These are phyloP conservation scores for Plasmodium vivax DNA, from an alignment of 169 alveolate species.

Conservation along the genomic window DNA sequence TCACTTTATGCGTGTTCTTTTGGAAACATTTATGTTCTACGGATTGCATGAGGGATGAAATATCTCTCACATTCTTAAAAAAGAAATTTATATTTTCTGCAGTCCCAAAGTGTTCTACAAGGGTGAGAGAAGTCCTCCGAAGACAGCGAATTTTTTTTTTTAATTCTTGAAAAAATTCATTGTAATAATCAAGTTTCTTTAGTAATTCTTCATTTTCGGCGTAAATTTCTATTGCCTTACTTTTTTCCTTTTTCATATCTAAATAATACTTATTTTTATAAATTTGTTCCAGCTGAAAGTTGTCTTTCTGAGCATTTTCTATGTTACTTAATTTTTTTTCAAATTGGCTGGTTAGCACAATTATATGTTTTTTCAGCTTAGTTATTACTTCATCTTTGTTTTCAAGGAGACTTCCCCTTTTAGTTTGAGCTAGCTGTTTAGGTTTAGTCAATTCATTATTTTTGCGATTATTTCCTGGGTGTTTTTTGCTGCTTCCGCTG, in stretches of 20 bases:
- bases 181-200: conserved; percentile 25
- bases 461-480: not conserved
- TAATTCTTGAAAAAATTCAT: conserved; percentile 12
- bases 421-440: not conserved
- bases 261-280: conserved; percentile 49
- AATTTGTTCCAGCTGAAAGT: conserved; percentile 44
- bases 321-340: conserved; percentile 36
- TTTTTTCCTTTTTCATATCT: conserved; percentile 57
- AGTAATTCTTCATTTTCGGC: conserved; percentile 19
- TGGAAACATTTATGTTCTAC: not conserved
- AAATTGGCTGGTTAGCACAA: conserved; percentile 5
- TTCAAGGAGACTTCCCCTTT: not conserved
- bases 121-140: not conserved
- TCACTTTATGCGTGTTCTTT: not conserved
- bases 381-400: conserved; percentile 42
- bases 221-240: conserved; percentile 1
- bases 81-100: conserved; percentile 12
- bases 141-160: conserved; percentile 43
- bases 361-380: conserved; percentile 41
- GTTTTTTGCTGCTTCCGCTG: not conserved
- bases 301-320: conserved; percentile 41
- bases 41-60: conserved; percentile 23
- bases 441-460: conserved; percentile 2
- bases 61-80: conserved; percentile 17
- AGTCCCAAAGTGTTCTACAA: conserved; percentile 20